Base-by-base conservation (phyloP, 2,329 filamentous ascomycete species). In the Aspergillus nomiae region DNA sequence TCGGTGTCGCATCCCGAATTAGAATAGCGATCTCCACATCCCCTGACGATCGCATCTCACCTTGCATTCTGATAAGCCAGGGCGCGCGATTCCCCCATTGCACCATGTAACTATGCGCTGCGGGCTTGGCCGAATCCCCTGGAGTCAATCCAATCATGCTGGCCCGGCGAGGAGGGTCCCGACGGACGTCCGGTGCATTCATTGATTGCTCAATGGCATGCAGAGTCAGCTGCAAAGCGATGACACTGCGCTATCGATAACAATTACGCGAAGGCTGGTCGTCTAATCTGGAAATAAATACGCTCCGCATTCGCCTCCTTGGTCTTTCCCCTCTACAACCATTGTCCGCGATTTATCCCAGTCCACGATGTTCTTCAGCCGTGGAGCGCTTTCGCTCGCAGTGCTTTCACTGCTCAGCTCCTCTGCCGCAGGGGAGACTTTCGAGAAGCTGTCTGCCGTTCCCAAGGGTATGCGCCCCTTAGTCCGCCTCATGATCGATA, bases 361-460 rank as follows among this genome's bases (percentile, higher is more conserved):
- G 55, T 62, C 65, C 53, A 68, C n/a, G 48, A 76, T 76, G 74
- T 58, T 73, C 24, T 60, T 73, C 12, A 70, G 65, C 59, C 66
- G 69, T 48, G 67, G 72, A 54, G 69, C 69, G 8, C 61, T 75
- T 58, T 71, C 74, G 65, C 72, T 77, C 59, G 72, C 70, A 36
- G 67, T 70, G 24, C 54, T 75, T 11, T 73, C 73, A 9, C 66
- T 73, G 54, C 57, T 76, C 30, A 66, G 71, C 38, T 71, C 73
- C 2, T 69, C 69, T n/a, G 73, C 67, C 34, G 61, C 69, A 1
- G 75, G 69, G 3, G 73, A 75, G 57, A 69, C 76, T 1, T 76
- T 79, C 58, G 78, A 80, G 63, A 74, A 69, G 38, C 67, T 80
- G 51, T 63, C 66, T 2, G 63, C 67, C 41, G 68, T 80, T 16